Evolutionary conservation across 768 basidiomycete genomes (phyloP).

Genomic region (Paxillus involutus): DNA sequence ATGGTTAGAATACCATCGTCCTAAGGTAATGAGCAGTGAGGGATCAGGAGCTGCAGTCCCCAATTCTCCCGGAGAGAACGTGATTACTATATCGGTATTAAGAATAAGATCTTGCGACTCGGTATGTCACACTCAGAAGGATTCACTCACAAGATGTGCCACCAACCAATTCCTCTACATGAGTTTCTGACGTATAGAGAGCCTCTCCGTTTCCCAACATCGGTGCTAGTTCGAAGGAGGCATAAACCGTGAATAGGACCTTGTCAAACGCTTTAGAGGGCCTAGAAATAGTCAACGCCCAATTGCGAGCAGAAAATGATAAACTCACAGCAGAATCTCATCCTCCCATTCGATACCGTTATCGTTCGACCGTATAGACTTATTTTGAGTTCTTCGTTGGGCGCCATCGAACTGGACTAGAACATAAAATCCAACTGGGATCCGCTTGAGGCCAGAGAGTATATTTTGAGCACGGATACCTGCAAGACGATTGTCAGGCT

Average conservation of each 20-base stretch:
- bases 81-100: background rate
- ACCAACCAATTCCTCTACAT: background rate
- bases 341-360: conserved; percentile 10
- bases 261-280: background rate
- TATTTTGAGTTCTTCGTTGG: conserved; percentile 4
- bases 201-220: conserved; percentile 7
- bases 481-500: background rate
- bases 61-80: background rate
- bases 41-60: background rate
- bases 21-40: conserved; percentile 1
- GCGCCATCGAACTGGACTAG: conserved; percentile 1
- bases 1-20: background rate
- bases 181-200: background rate
- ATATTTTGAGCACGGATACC: conserved; percentile 12
- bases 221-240: conserved; percentile 6
- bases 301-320: background rate
- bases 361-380: background rate
- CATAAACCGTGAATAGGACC: background rate
- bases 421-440: conserved; percentile 17
- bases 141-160: background rate
- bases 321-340: background rate
- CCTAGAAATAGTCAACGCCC: background rate
- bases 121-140: background rate
- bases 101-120: background rate
- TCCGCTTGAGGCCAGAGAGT: conserved; percentile 4